Base-by-base conservation (phyloP, 2,329 filamentous ascomycete species). In the Paraconiothyrium sp. region DNA sequence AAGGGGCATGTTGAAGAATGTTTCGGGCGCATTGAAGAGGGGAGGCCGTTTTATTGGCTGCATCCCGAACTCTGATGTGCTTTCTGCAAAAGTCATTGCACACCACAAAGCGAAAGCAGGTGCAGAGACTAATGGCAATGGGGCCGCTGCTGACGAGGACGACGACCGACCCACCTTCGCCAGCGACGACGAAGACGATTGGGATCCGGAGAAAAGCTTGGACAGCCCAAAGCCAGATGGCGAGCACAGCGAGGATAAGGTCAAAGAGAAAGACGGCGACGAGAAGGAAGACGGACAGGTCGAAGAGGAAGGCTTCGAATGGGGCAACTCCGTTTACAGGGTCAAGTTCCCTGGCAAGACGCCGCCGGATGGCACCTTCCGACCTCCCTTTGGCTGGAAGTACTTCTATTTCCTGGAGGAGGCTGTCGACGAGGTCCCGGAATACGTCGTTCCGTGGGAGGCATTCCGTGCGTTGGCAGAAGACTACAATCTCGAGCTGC, bases 371-470 rank as follows among this genome's bases (percentile, higher is more conserved):
- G 95, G 95, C 57, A 85, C 95, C 35, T 99, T 99, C 82, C 89
- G 95, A 5, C 95, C 95, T 5, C 93, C 95, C 0, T 98, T 93
- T 76, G 95, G 94, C 54, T 98, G 95, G 94, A 97, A 95, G 79
- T 99, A 99, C 82, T 97, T 89, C 75, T 99, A 97, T 83, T 97
- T 93, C 78, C 88, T 99, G 59, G 90, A 95, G 72, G 95, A 99
- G 80, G 95, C 95, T 0, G 95, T 99, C 22, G 94, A 98, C 77
- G 92, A 94, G 75, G 92, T 97, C 8, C 94, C 95, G 2, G 95
- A 99, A 81, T 99, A 97, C 76, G 94, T 99, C 1, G 95, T 99
- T 1, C 95, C 95, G 0, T 99, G 95, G 94, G 94, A 97, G 77
- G 94, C 93, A 0, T 98, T 99, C 82, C 92, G 95, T 80, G 94